These are phyloP conservation scores for Rhodosorus marinus DNA, from an alignment of 23 red algal species.

Conservation along the genomic window DNA sequence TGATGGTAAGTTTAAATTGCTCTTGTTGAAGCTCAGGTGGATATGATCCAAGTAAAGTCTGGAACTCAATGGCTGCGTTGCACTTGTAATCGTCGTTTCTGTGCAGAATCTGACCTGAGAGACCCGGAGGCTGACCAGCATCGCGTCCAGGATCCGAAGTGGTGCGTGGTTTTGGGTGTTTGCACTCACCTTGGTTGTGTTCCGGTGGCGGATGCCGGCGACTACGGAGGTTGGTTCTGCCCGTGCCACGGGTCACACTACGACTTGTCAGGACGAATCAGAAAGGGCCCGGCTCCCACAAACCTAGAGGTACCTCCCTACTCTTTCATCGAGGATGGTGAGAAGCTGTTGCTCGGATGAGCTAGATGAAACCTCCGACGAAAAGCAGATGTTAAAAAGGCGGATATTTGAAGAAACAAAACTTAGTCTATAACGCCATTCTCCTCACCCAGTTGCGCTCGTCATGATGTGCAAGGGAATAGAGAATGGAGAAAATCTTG, in stretches of 20 bases:
- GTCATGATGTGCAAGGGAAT: too few species aligned
- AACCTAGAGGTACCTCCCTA: conserved; percentile 91
- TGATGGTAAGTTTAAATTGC: conserved; percentile 56
- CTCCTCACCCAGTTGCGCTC: too few species aligned
- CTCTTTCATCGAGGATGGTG: conserved; percentile 80
- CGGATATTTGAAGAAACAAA: too few species aligned
- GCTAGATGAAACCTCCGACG: too few species aligned
- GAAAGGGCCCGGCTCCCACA: conserved; percentile 89
- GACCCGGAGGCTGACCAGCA: conserved; percentile 62
- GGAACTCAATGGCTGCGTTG: too few species aligned
- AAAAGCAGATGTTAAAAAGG: too few species aligned
- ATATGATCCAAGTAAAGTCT: too few species aligned
- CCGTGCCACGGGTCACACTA: conserved; percentile 97
- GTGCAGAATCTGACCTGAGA: too few species aligned
- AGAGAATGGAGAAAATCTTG: too few species aligned
- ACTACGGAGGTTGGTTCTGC: conserved; percentile 95
- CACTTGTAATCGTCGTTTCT: too few species aligned
- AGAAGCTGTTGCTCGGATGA: conserved; percentile 81
- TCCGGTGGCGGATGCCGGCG: conserved; percentile 91
- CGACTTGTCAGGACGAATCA: conserved; percentile 85
- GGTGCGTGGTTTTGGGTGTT: conserved; percentile 85
- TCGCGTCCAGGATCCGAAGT: conserved; percentile 69
- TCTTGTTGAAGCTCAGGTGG: too few species aligned
- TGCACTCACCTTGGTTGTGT: conserved; percentile 98
- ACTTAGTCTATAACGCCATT: too few species aligned